Conservation (phyloP, 805 yeast genomes). For the Candida wancherniae region DNA sequence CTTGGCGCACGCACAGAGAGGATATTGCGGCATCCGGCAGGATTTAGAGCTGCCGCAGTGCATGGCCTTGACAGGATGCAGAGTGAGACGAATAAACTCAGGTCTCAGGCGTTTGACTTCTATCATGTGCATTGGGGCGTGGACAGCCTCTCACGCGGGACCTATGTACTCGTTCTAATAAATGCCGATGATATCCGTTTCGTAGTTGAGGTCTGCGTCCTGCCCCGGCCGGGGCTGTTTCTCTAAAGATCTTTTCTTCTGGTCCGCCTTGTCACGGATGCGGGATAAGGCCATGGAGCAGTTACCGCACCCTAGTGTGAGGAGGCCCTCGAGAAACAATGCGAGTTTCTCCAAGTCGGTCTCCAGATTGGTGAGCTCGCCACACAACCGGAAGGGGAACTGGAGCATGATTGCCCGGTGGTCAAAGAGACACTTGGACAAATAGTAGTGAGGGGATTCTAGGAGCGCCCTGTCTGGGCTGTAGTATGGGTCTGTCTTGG, state of each 20-base stretch:
- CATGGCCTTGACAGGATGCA: no score
- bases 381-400: slow-evolving; percentile 17
- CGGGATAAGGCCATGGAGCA: slow-evolving; percentile 9
- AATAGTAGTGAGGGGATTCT: slow-evolving; percentile 16
- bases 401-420: slow-evolving; percentile 23
- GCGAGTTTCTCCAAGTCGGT: slow-evolving; percentile 21
- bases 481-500: slow-evolving; percentile 6
- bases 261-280: slow-evolving; percentile 3
- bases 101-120: no score
- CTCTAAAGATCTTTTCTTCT: slow-evolving; percentile 4
- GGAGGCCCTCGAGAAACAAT: slow-evolving; percentile 21
- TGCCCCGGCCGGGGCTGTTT: slow-evolving; percentile 1
- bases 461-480: slow-evolving; percentile 11
- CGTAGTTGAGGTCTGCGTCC: slow-evolving; percentile 9
- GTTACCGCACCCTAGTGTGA: slow-evolving; percentile 23
- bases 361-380: slow-evolving; percentile 17
- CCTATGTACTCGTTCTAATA: no score
- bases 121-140: no score
- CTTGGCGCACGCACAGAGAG: slow-evolving; percentile 3
- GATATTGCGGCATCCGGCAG: slow-evolving; percentile 6
- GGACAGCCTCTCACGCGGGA: no score
- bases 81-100: no score
- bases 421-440: slow-evolving; percentile 20
- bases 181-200: slow-evolving; percentile 10
- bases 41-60: no score